A percentile compares a stretch with the other conserved stretches of the same genome.
Evolutionary conservation across 257 asterid species (phyloP).

Genomic region (Rubia yunnanensis): DNA sequence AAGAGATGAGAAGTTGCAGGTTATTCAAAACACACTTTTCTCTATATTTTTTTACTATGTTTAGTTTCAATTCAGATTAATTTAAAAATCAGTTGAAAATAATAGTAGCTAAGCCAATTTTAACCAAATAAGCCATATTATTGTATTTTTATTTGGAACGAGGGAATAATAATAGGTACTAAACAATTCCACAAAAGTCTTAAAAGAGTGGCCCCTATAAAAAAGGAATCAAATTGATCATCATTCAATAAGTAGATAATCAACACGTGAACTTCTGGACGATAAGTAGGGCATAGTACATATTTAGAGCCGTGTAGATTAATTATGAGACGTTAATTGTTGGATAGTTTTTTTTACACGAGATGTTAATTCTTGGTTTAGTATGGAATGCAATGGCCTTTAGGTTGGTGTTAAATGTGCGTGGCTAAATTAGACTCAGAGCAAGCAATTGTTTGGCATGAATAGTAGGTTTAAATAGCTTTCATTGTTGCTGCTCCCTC

Average conservation of each 20-base stretch:
- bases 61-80: too few relatives aligned
- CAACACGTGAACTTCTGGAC: background rate
- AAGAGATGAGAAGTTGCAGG: too few relatives aligned
- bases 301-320: background rate
- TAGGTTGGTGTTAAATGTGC: constrained; percentile 11
- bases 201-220: background rate
- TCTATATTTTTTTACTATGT: too few relatives aligned
- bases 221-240: background rate
- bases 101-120: too few relatives aligned
- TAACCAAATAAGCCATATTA: too few relatives aligned
- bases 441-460: constrained; percentile 6
- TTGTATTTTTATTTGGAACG: too few relatives aligned
- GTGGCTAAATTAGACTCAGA: constrained; percentile 4
- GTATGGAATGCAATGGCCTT: constrained; percentile 1
- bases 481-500: too few relatives aligned
- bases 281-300: background rate
- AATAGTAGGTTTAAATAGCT: background rate
- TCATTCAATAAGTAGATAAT: background rate
- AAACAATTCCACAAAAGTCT: background rate
- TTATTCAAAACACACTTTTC: too few relatives aligned
- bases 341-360: background rate
- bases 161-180: too few relatives aligned
- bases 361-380: background rate
- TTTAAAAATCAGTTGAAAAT: too few relatives aligned
- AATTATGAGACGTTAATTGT: background rate